Conservation (phyloP, 306 rosid species). For the Medicago lupulina region DNA sequence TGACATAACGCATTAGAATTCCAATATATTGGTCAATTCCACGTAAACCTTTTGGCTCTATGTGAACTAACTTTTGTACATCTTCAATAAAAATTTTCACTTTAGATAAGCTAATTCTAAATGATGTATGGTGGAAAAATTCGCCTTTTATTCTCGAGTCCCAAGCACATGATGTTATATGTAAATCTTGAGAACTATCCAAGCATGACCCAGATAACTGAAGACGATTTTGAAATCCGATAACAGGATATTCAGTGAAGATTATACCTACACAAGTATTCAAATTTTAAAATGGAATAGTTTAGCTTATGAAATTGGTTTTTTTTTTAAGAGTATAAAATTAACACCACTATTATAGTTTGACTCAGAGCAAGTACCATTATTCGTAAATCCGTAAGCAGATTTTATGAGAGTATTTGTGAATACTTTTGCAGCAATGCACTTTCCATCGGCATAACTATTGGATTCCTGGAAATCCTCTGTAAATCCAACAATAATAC, state of each 20-base stretch:
- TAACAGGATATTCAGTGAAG: conserved; percentile 72
- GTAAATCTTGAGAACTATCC: conserved; percentile 44
- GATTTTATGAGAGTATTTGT: conserved; percentile 33
- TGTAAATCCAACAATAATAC: conserved; percentile 10
- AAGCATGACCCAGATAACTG: conserved; percentile 78
- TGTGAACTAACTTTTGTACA: conserved; percentile 61
- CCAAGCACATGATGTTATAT: conserved; percentile 69
- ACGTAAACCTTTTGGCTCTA: conserved; percentile 64
- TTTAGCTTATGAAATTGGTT: not conserved
- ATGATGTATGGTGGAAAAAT: conserved; percentile 63
- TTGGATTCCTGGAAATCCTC: conserved; percentile 70
- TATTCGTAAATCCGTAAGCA: conserved; percentile 76
- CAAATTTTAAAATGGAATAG: not conserved
- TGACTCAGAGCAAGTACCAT: conserved; percentile 49
- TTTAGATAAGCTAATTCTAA: conserved; percentile 53
- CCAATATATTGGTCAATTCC: conserved; percentile 73
- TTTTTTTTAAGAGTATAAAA: not conserved
- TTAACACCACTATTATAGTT: not conserved
- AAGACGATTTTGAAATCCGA: conserved; percentile 65
- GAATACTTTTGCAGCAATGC: conserved; percentile 50
- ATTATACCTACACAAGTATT: conserved; percentile 44
- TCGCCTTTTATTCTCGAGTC: conserved; percentile 68
- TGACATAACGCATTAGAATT: conserved; percentile 76
- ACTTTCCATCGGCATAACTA: conserved; percentile 59
- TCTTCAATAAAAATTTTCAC: conserved; percentile 63